Conservation (phyloP, 2,329 filamentous ascomycete species). For the Sarocladium brachiariae region DNA sequence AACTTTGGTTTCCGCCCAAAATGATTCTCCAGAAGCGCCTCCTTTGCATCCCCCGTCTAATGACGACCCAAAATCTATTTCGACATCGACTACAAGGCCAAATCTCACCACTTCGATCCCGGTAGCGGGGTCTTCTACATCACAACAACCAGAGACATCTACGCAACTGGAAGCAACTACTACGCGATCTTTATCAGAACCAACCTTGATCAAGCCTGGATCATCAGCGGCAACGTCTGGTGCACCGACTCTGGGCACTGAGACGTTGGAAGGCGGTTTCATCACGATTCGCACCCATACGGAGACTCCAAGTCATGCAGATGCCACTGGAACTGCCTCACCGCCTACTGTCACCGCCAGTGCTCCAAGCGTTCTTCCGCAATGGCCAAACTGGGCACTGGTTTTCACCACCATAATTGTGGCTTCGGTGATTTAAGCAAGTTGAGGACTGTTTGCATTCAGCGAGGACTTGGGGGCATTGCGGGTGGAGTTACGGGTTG, state of each 20-base stretch:
- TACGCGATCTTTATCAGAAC: neutral
- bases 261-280: neutral
- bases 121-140: no score
- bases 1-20: neutral
- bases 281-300: slow-evolving; percentile 1
- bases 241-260: neutral
- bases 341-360: neutral
- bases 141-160: neutral
- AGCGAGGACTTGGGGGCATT: neutral
- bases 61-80: neutral
- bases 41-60: slow-evolving; percentile 1
- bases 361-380: neutral
- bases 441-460: neutral
- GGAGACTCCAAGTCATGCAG: neutral
- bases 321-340: neutral
- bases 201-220: neutral
- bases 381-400: neutral
- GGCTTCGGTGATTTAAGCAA: neutral
- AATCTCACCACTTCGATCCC: neutral
- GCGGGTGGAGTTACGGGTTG: neutral
- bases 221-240: neutral
- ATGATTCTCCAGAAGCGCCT: slow-evolving; percentile 8
- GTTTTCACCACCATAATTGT: neutral
- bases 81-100: neutral
- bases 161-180: neutral